Conservation (phyloP, 2,329 filamentous ascomycete genomes). For the Penicillium rolfsii region DNA sequence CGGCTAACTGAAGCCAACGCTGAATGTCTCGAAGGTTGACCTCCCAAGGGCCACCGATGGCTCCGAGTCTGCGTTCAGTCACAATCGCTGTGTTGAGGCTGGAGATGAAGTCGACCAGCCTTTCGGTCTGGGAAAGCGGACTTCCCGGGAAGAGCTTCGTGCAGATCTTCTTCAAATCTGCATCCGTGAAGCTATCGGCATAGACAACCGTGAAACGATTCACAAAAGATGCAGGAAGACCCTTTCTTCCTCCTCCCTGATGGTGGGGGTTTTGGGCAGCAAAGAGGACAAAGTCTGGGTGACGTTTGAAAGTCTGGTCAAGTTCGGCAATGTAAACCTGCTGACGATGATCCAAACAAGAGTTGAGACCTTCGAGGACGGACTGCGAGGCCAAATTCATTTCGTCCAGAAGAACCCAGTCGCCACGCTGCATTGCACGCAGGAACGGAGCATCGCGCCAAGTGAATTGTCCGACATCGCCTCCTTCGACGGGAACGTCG, state of each 20-base stretch:
- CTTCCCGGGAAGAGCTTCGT: conserved; percentile 73
- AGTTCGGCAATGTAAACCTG: conserved; percentile 95
- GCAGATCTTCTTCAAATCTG: conserved; percentile 83
- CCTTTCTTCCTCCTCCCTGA: conserved; percentile 93
- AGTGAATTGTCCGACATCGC: conserved; percentile 83
- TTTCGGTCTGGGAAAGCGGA: conserved; percentile 60
- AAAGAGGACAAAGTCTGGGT: conserved; percentile 90
- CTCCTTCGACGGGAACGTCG: conserved; percentile 93
- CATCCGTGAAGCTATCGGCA: conserved; percentile 80
- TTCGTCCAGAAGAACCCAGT: conserved; percentile 96
- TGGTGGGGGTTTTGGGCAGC: conserved; percentile 97
- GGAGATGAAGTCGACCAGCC: conserved; percentile 78
- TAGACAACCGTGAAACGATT: conserved; percentile 98
- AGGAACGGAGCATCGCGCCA: conserved; percentile 97
- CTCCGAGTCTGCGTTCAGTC: conserved; percentile 57
- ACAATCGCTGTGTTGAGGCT: conserved; percentile 74
- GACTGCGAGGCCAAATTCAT: conserved; percentile 99
- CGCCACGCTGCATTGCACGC: conserved; percentile 92
- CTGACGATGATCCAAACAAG: conserved; percentile 93
- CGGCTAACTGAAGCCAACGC: conserved; percentile 78
- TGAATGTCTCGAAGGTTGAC: conserved; percentile 91
- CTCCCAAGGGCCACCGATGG: conserved; percentile 80
- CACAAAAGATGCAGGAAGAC: conserved; percentile 91
- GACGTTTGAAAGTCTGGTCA: conserved; percentile 88
- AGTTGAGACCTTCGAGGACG: conserved; percentile 92